Conservation (phyloP, 2,329 filamentous ascomycete genomes). For the Arthrocladium fulminans region DNA sequence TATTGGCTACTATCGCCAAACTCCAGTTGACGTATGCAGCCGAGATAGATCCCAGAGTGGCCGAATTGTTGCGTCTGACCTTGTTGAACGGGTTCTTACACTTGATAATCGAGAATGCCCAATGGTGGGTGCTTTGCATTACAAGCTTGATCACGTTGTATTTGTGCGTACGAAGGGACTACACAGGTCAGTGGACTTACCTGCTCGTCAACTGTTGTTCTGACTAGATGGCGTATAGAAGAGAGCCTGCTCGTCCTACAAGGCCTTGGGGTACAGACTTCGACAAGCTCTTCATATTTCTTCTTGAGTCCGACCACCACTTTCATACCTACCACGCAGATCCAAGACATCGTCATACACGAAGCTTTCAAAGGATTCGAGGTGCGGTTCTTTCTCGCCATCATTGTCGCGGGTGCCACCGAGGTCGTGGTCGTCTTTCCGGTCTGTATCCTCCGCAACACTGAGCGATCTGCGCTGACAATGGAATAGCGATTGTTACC, state of each 20-base stretch:
- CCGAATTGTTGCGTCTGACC: slow-evolving; percentile 25
- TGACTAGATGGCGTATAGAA: slow-evolving; percentile 45
- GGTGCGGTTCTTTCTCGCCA: slow-evolving; percentile 78
- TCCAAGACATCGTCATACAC: slow-evolving; percentile 88
- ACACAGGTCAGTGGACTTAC: slow-evolving; percentile 38
- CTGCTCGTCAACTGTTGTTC: slow-evolving; percentile 31
- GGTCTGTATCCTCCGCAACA: slow-evolving; percentile 32
- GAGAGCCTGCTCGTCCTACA: slow-evolving; percentile 84
- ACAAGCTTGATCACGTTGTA: slow-evolving; percentile 35
- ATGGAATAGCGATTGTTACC: slow-evolving; percentile 56
- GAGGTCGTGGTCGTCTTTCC: slow-evolving; percentile 95
- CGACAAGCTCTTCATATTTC: slow-evolving; percentile 60
- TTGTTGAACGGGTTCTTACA: slow-evolving; percentile 24
- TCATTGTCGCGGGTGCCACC: slow-evolving; percentile 81
- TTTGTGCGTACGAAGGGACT: slow-evolving; percentile 39
- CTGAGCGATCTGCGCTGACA: slow-evolving; percentile 8
- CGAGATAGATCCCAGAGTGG: slow-evolving; percentile 25
- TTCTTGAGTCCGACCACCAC: slow-evolving; percentile 54
- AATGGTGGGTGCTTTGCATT: slow-evolving; percentile 36
- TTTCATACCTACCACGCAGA: slow-evolving; percentile 83
- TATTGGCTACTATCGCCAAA: slow-evolving; percentile 31
- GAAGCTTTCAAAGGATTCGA: slow-evolving; percentile 91
- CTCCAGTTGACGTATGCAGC: slow-evolving; percentile 25
- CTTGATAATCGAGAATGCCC: slow-evolving; percentile 29
- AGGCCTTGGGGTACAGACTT: slow-evolving; percentile 84